A percentile compares a stretch with the other conserved stretches of the same genome.
Conservation (phyloP, 2,329 filamentous ascomycete species). For the Stenocarpella maydis region DNA sequence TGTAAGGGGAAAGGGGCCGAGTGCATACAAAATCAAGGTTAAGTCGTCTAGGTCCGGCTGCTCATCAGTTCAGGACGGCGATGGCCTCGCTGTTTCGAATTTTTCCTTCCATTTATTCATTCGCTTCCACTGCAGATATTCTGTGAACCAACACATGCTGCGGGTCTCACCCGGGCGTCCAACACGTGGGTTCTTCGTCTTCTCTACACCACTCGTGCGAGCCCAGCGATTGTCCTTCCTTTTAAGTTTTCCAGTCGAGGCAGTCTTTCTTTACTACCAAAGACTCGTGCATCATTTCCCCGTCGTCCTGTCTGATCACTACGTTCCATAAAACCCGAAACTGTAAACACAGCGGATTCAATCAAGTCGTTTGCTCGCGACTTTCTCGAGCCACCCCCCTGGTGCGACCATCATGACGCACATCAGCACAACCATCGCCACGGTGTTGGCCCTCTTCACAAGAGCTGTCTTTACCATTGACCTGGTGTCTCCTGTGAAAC, state of each 20-base stretch:
- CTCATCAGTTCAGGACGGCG: neutral
- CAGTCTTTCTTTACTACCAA: neutral
- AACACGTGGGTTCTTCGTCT: constrained; percentile 15
- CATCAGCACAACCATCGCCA: constrained; percentile 37
- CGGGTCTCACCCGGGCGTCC: neutral
- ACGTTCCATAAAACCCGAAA: neutral
- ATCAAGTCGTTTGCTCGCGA: neutral
- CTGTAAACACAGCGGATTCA: neutral
- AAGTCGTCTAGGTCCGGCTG: neutral
- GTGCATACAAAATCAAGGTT: neutral
- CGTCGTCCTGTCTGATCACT: neutral
- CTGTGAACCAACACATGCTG: neutral
- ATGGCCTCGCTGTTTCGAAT: neutral
- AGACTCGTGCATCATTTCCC: neutral
- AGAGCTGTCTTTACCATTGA: constrained; percentile 36
- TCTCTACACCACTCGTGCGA: neutral
- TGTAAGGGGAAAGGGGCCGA: neutral
- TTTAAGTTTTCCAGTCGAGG: neutral
- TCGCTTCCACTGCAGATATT: neutral
- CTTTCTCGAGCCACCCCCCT: neutral
- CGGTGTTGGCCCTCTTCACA: constrained; percentile 36
- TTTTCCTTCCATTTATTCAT: neutral
- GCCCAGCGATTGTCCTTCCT: neutral
- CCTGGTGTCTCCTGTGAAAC: constrained; percentile 40
- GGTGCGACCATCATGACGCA: neutral